Percentiles rank a stretch among this genome's conserved stretches.
phyloP scores from a whole-genome alignment of 2,329 filamentous ascomycete genomes.

The Metarhizium album region DNA sequence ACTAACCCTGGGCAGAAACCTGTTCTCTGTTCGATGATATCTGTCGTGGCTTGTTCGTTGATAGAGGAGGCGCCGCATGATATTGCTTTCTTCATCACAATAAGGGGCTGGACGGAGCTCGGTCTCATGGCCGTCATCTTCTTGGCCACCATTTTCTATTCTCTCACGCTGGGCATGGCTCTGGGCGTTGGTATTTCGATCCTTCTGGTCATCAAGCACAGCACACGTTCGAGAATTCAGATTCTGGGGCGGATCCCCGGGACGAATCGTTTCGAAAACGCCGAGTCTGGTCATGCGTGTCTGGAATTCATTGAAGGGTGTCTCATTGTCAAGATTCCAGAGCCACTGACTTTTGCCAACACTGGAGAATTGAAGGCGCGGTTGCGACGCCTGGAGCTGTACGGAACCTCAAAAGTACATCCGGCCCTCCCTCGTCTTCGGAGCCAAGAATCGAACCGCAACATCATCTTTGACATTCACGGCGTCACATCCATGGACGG shows the following conservation, averaged over 20 bases:
- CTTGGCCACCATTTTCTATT: constrained; percentile 87
- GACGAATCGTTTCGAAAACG: constrained; percentile 77
- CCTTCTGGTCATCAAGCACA: constrained; percentile 79
- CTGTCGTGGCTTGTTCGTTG: constrained; percentile 85
- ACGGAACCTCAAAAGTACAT: constrained; percentile 77
- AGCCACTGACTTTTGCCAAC: constrained; percentile 93
- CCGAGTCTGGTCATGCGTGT: constrained; percentile 58
- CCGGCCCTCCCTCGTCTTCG: constrained; percentile 77
- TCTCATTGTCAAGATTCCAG: constrained; percentile 93
- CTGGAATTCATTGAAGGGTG: constrained; percentile 88
- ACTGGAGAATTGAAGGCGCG: constrained; percentile 84
- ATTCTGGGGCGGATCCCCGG: constrained; percentile 85
- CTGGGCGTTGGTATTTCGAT: constrained; percentile 87
- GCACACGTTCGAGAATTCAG: constrained; percentile 86
- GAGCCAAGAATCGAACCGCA: constrained; percentile 70
- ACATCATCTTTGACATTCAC: constrained; percentile 94
- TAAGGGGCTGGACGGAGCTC: constrained; percentile 79
- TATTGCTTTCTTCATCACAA: constrained; percentile 76
- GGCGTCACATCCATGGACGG: constrained; percentile 94
- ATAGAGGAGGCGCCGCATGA: constrained; percentile 94
- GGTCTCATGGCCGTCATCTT: constrained; percentile 85
- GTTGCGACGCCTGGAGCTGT: constrained; percentile 73
- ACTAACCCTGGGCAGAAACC: constrained; percentile 54
- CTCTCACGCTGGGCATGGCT: constrained; percentile 84
- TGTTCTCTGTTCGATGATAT: constrained; percentile 87